phyloP scores from a whole-genome alignment of 257 asterid genomes.

The Cordia subcordata region DNA sequence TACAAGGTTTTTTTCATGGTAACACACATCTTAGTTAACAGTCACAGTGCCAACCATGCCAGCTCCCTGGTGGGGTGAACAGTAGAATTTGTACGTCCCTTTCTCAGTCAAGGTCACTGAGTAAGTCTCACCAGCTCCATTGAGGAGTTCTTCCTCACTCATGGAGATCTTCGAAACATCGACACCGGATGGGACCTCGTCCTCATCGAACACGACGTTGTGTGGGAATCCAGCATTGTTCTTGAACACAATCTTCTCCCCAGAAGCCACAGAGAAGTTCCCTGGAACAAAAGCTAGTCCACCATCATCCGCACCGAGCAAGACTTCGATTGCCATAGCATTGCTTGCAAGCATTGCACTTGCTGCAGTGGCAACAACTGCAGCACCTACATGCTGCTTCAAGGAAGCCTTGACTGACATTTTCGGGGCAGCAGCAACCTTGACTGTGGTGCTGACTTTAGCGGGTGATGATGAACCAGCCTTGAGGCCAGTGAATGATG shows the following conservation, averaged over 20 bases:
- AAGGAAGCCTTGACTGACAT: conserved; percentile 47
- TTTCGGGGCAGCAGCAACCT: conserved; percentile 27
- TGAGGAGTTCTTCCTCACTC: conserved; percentile 55
- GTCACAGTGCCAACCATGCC: conserved; percentile 83
- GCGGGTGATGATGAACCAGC: conserved; percentile 28
- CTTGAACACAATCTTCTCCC: conserved; percentile 72
- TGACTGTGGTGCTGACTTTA: conserved; percentile 21
- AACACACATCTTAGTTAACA: conserved; percentile 35
- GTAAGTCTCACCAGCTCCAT: conserved; percentile 59
- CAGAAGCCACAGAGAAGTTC: conserved; percentile 45
- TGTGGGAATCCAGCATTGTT: conserved; percentile 91
- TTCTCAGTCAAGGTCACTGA: conserved; percentile 67
- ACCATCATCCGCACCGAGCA: conserved; percentile 63
- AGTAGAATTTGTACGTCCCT: conserved; percentile 82
- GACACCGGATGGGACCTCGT: conserved; percentile 71
- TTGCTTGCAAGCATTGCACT: conserved; percentile 58
- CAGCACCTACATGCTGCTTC: conserved; percentile 51
- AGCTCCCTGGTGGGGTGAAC: conserved; percentile 79
- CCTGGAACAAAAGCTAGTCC: conserved; percentile 53
- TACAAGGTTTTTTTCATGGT: not conserved
- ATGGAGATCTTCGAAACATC: conserved; percentile 68
- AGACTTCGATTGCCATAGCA: conserved; percentile 58
- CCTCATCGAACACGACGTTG: conserved; percentile 81
- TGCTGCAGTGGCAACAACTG: conserved; percentile 67
- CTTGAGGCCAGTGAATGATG: conserved; percentile 70